Evolutionary conservation across 352 stramenopile species (phyloP), one percentile per base, ranked within the genome.

Genomic region (Blastocystis sp.): DNA sequence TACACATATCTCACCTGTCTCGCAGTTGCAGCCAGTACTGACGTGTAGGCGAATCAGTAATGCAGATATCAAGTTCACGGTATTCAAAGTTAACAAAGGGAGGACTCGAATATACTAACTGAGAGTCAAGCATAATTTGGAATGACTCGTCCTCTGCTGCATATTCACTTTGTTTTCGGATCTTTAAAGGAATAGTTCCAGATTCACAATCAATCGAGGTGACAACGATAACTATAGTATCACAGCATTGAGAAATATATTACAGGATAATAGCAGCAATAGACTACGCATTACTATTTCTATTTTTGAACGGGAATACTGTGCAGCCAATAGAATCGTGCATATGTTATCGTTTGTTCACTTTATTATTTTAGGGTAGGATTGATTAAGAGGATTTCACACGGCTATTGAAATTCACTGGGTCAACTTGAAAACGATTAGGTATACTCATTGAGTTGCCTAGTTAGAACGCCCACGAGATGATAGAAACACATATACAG

Each of bases 51-150:
- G 43, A 54, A 43, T 68, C 37, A 37, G 47, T 13, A 85, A 85
- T n/a, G 20, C 73, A 85, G 30, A 69, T 45, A 11, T 85, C 73
- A 13, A 8, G 18, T 34, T 85, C 73, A 62, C 66, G 66, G 56
- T 24, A 55, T 45, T 78, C 66, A 34, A 59, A 34, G 50, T 55
- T 45, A n/a, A 45, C 66, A 78, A 78, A 78, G 16, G 66, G n/a
- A 11, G 11, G 66, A 53, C 66, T 78, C 18, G 18, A 24, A 26
- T 34, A 39, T 20, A 78, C 2, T 53, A 53, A 1, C 43, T 53
- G 7, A n/a, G 30, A 20, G 18, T 45, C 66, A 53, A 26, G 20
- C 34, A 34, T 78, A 55, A 78, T 78, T 55, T 55, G 34, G 26
- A 55, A 78, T 3, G 66, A 78, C 30, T 78, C 66, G 6, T 78